Conservation (phyloP, 2,329 filamentous ascomycete species). For the Xylogone sp. region DNA sequence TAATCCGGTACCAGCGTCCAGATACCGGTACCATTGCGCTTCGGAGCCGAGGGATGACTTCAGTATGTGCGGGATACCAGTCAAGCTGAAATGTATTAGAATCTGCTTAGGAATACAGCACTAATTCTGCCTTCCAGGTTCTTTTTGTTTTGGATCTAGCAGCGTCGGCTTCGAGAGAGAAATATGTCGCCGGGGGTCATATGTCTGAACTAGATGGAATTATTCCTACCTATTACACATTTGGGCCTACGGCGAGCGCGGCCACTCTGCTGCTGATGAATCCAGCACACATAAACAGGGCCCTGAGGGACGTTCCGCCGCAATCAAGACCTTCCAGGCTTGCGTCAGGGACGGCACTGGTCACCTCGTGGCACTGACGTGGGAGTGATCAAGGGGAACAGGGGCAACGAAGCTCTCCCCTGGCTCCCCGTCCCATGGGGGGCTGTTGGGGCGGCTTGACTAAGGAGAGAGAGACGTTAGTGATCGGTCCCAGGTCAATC, state of each 20-base stretch:
- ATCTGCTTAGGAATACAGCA: neutral
- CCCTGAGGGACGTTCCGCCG: too few species aligned
- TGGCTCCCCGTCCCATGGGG: too few species aligned
- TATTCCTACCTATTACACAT: too few species aligned
- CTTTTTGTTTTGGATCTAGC: too few species aligned
- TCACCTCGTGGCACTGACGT: neutral
- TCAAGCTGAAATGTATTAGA: neutral
- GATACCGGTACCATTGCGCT: neutral
- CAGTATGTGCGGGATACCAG: neutral
- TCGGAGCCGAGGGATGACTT: too few species aligned
- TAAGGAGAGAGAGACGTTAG: neutral
- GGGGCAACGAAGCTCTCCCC: neutral
- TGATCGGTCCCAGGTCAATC: neutral
- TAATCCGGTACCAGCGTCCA: neutral
- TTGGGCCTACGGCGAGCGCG: neutral
- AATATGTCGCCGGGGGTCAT: too few species aligned
- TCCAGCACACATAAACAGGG: neutral
- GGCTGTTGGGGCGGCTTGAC: neutral
- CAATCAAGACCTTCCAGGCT: neutral
- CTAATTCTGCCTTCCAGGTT: too few species aligned
- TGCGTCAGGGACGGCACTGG: neutral
- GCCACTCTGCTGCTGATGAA: neutral
- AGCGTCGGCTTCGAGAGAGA: too few species aligned
- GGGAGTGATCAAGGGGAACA: neutral
- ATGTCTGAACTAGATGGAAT: too few species aligned